These are phyloP conservation scores for Claviceps quebecensis DNA, from an alignment of 2,329 filamentous ascomycete species.

Conservation along the genomic window DNA sequence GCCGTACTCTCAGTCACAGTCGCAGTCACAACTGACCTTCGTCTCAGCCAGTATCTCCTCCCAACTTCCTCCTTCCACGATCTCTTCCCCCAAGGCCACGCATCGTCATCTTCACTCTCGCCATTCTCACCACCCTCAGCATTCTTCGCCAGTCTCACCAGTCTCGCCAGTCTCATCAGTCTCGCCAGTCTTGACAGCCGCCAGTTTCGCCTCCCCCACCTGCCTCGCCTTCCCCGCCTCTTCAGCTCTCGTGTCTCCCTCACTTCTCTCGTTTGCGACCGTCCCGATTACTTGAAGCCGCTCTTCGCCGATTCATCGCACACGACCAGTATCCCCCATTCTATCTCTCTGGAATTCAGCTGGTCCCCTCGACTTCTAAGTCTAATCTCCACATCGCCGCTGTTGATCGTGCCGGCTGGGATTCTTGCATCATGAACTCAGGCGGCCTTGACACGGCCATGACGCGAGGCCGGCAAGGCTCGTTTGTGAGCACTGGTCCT, in stretches of 20 bases:
- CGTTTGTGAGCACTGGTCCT: slow-evolving; percentile 49
- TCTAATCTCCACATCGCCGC: slow-evolving; percentile 10
- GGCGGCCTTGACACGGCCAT: slow-evolving; percentile 43
- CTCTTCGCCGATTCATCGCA: slow-evolving; percentile 13
- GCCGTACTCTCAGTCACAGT: slow-evolving; percentile 8
- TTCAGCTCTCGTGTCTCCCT: slow-evolving; percentile 5
- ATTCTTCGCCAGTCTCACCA: slow-evolving; percentile 7
- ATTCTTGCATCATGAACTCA: slow-evolving; percentile 41
- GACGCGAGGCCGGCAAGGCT: slow-evolving; percentile 47
- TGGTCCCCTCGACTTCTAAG: slow-evolving; percentile 10
- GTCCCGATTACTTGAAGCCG: slow-evolving; percentile 17
- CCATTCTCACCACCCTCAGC: slow-evolving; percentile 7
- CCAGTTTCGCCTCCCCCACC: slow-evolving; percentile 6
- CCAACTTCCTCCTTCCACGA: slow-evolving; percentile 12
- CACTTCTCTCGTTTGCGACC: slow-evolving; percentile 14
- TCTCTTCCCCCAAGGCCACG: slow-evolving; percentile 4
- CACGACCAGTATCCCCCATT: slow-evolving; percentile 11
- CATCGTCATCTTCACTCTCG: slow-evolving; percentile 7
- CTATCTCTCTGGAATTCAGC: slow-evolving; percentile 12
- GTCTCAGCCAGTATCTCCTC: slow-evolving; percentile 19
- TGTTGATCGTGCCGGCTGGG: slow-evolving; percentile 8
- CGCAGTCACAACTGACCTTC: slow-evolving; percentile 19
- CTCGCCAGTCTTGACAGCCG: slow-evolving; percentile 8
- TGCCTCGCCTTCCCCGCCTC: slow-evolving; percentile 6
- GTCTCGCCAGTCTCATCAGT: slow-evolving; percentile 7